These are phyloP conservation scores for Psilocybe mexicana DNA, from an alignment of 1,284 basidiomycete genomes.

Conservation along the genomic window DNA sequence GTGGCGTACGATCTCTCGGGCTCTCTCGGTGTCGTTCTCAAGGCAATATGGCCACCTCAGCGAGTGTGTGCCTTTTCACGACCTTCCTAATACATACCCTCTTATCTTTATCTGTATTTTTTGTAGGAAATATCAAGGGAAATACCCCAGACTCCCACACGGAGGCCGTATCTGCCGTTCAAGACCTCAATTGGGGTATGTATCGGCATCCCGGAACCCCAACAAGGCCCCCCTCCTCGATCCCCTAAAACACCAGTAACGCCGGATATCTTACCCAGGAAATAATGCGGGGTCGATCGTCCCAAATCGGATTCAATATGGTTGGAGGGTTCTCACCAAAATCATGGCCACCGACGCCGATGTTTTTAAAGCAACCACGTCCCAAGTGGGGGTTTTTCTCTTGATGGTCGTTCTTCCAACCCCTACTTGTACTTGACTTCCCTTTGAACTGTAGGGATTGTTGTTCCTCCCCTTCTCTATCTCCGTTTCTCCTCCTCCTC, in stretches of 20 bases:
- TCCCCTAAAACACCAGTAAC: background rate
- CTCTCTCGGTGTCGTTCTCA: background rate
- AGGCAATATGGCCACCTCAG: background rate
- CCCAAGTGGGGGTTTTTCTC: background rate
- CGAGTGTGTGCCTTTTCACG: background rate
- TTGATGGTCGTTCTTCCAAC: constrained; percentile 9
- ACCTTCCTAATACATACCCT: background rate
- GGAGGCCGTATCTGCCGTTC: too few species aligned
- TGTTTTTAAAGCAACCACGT: background rate
- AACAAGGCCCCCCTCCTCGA: background rate
- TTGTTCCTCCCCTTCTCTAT: background rate
- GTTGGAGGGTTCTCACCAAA: constrained; percentile 5
- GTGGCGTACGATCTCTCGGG: background rate
- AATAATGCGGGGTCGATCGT: background rate
- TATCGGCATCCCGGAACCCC: background rate
- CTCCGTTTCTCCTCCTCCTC: background rate
- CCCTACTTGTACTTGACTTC: background rate
- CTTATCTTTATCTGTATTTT: too few species aligned
- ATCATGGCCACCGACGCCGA: constrained; percentile 4
- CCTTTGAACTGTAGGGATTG: background rate
- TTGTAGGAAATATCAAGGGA: too few species aligned
- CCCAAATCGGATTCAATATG: background rate
- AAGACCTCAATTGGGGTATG: background rate
- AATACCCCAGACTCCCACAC: too few species aligned
- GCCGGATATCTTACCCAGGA: background rate